Evolutionary conservation across 2,329 filamentous ascomycete species (phyloP), one percentile per base, ranked within the genome.

Genomic region (Hypocreales sp.): DNA sequence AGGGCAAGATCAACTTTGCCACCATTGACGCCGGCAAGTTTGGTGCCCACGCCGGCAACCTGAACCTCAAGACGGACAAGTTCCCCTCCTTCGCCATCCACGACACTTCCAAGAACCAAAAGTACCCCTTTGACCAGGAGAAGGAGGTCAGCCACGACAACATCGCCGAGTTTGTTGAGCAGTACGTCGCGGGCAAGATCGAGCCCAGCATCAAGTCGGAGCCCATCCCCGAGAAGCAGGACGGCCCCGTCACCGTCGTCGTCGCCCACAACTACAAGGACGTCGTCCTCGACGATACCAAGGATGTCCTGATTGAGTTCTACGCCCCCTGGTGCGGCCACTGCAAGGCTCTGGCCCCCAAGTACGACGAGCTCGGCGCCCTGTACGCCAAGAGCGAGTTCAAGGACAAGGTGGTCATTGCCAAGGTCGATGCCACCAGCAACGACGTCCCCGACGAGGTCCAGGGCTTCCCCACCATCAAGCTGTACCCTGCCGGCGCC

Each of bases 311-410:
- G 40, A 61, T 98, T 38, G 90, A 98, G 67, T 95, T 93, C 66
- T 98, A 98, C 64, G 90, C 90, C 33, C 90, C 90, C 38, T 98
- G 90, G 90, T 98, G 90, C 55, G 90, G 90, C 44, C 90, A 98
- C 73, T 98, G 90, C 82, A 95, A 95, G 73, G 86, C 74, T 56
- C 78, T 98, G 36, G 87, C 90, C 31, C 90, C 90, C 46, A 78
- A 93, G 57, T 98, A 94, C 58, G 90, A 98, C 38, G 82, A 94
- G 56, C 79, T 98, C 33, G 90, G 72, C 31, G 56, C 66, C 33
- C 65, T 73, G 33, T 94, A 83, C 61, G 65, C 72, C 71, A 56
- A 72, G 72, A 64, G 78, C 63, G 76, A 80, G 42, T 79, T 75
- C 59, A 79, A 80, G 55, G 67, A 75, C 61, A 76, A 83, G 60